Percentiles rank a stretch among this genome's conserved stretches.
These are phyloP conservation scores for Jamesozyma gamospora DNA, from an alignment of 805 yeast genomes.

Conservation along the genomic window DNA sequence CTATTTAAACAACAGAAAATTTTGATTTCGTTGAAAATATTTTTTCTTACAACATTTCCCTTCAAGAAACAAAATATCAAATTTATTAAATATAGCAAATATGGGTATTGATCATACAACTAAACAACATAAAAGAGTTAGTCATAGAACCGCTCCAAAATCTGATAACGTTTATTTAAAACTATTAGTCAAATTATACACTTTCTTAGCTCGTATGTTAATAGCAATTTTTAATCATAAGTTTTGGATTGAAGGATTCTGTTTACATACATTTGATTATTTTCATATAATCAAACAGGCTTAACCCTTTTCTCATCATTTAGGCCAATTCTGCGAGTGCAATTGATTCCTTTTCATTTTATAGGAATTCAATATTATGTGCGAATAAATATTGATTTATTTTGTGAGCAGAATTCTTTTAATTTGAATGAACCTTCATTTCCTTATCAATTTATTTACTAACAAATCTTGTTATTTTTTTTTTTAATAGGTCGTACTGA, in stretches of 20 bases:
- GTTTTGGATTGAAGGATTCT: conserved; percentile 16
- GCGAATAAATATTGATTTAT: conserved; percentile 1
- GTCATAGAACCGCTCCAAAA: conserved; percentile 99
- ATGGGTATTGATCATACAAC: conserved; percentile 97
- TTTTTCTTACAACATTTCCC: no score
- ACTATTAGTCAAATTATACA: conserved; percentile 93
- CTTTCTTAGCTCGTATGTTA: conserved; percentile 97
- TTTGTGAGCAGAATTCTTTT: conserved; percentile 7
- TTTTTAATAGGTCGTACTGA: conserved; percentile 80
- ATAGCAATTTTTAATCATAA: background rate
- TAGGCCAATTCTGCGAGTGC: conserved; percentile 9
- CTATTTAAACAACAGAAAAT: no score
- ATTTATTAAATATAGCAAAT: no score
- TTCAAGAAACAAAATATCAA: no score
- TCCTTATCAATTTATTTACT: background rate
- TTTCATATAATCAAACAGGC: no score
- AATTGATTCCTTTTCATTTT: background rate
- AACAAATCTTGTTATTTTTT: conserved; percentile 21
- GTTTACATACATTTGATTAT: conserved; percentile 4
- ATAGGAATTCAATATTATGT: background rate
- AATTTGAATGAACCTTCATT: conserved; percentile 1
- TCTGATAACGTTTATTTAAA: conserved; percentile 98
- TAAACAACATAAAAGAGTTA: conserved; percentile 91
- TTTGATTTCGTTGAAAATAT: no score
- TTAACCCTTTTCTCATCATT: background rate